Evolutionary conservation across 495 filamentous ascomycete genomes (phyloP).

Genomic region (Neurospora sp.): DNA sequence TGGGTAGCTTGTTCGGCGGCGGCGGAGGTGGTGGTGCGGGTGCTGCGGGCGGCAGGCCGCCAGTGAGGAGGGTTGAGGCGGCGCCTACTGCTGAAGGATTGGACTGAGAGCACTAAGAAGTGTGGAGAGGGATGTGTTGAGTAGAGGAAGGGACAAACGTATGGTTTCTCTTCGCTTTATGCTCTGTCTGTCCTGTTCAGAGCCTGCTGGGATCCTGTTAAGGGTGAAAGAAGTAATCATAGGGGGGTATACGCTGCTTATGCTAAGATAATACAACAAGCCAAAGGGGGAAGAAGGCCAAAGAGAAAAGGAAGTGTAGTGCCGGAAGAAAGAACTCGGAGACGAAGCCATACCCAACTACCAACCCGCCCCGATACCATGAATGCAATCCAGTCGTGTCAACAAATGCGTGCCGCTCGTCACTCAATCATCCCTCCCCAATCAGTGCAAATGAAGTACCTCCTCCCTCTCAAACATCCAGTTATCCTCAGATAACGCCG

Average conservation of each 20-base stretch:
- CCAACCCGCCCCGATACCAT: background rate
- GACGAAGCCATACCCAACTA: background rate
- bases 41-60: conserved; percentile 29
- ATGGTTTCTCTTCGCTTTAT: background rate
- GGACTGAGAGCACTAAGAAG: conserved; percentile 24
- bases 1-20: conserved; percentile 86
- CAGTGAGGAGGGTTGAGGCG: conserved; percentile 33
- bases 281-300: background rate
- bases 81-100: conserved; percentile 43
- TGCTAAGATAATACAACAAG: background rate
- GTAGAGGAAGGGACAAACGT: background rate
- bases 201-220: background rate
- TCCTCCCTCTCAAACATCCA: conserved; percentile 85
- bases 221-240: background rate
- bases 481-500: conserved; percentile 67
- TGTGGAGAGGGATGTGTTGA: background rate
- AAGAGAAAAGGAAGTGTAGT: background rate
- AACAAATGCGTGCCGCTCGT: background rate
- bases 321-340: background rate
- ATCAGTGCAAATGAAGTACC: conserved; percentile 25
- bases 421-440: background rate
- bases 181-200: background rate
- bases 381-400: background rate
- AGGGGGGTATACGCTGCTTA: background rate
- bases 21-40: conserved; percentile 38